Evolutionary conservation across 768 basidiomycete genomes (phyloP), one percentile per base, ranked within the genome.

Genomic region (Amanita rubescens): DNA sequence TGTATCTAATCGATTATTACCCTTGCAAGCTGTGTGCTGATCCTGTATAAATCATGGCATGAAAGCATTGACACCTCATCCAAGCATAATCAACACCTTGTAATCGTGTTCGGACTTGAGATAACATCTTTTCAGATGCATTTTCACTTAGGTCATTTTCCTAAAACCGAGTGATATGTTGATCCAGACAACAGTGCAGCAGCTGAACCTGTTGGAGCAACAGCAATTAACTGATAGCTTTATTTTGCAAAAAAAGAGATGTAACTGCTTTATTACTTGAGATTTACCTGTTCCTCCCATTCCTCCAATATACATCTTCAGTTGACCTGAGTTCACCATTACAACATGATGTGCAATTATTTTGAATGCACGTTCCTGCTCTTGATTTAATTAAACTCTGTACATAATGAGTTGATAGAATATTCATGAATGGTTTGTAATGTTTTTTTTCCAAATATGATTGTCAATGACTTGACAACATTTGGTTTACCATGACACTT

Each of bases 41-140:
- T 64, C 2, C 49, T 55, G 38, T 66, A 63, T n/a, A 68, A 24
- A 32, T 61, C 60, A 19, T 39, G 5, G 45, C 64, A 66, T 0
- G 62, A 58, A 2, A 71, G 37, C 71, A 73, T 73, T 1, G 70
- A 71, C 0, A 71, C 56, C 51, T 73, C 71, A 59, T 73, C 67
- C 0, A 71, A 32, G 25, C 49, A 58, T 68, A 68, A 10, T 70
- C 62, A 1, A 70, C 63, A 25, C 61, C 56, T 12, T 30, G 30
- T 10, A 49, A n/a, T n/a, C n/a, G n/a, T n/a, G n/a, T n/a, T n/a
- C n/a, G n/a, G n/a, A n/a, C n/a, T n/a, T n/a, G n/a, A n/a, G n/a
- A n/a, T n/a, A n/a, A 22, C 9, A 2, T 56, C 47, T n/a, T n/a
- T n/a, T n/a, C n/a, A n/a, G n/a, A n/a, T n/a, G n/a, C n/a, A n/a